Percentiles rank a stretch among this genome's conserved stretches.
phyloP scores from a whole-genome alignment of 148 eudicot genomes.

The Talinum fruticosum region DNA sequence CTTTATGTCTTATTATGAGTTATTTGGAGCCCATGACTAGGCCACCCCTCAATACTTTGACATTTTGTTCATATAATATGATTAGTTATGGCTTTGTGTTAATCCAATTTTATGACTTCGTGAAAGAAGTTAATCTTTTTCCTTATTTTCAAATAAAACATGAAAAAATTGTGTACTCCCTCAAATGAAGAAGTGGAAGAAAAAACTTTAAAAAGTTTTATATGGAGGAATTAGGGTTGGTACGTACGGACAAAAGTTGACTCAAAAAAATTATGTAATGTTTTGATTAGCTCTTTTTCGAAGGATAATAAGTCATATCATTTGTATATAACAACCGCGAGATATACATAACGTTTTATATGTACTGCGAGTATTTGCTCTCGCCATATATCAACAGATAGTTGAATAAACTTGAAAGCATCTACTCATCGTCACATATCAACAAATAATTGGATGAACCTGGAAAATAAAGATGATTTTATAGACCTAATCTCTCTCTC shows the following conservation, averaged over 20 bases:
- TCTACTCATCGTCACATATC: too few relatives aligned
- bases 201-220: neutral
- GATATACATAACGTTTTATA: too few relatives aligned
- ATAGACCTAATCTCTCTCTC: too few relatives aligned
- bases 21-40: constrained; percentile 11
- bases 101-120: neutral
- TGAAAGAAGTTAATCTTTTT: neutral
- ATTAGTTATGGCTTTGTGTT: neutral
- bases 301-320: too few relatives aligned
- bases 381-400: too few relatives aligned
- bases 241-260: neutral
- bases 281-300: too few relatives aligned
- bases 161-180: neutral
- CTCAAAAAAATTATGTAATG: too few relatives aligned
- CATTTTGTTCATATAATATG: neutral
- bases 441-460: too few relatives aligned
- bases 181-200: neutral
- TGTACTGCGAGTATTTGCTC: too few relatives aligned
- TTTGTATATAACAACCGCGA: too few relatives aligned
- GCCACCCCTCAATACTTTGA: neutral
- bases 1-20: constrained; percentile 4
- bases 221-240: neutral
- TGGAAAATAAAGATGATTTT: too few relatives aligned
- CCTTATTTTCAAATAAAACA: neutral
- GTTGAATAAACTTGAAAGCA: too few relatives aligned